Base-by-base conservation (phyloP, 768 basidiomycete genomes). In the Dacryopinax spathularia region DNA sequence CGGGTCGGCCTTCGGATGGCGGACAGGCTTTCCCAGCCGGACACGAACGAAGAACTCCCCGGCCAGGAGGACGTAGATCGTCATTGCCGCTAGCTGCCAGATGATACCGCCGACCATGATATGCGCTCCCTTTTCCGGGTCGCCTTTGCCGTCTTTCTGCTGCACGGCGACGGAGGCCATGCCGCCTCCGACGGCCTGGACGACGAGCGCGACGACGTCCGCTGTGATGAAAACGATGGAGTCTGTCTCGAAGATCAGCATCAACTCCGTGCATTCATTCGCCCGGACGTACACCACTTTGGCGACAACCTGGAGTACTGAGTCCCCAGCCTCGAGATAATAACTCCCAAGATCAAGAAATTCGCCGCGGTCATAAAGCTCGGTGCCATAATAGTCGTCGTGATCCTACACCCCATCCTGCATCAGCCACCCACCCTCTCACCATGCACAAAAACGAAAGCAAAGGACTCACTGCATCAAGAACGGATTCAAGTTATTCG, bases 301-400 rank as follows among this genome's bases (percentile, higher is more conserved):
- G 82, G 77, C 35, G 66, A 69, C 5, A 84, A 65, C 0, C 82
- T 73, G 65, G 80, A 81, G 70, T 82, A 82, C 43, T 73, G 68
- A 2, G 74, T 48, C 0, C 81, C 81, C n/a, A 83, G 71, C 3
- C 68, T 67, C 20, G 66, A 68, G 44, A 83, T 80, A 60, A 83
- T 73, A 29, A 71, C 69, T 1, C 82, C 81, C 12, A 86, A 74
- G 20, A 84, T 77, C 39, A 84, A 75, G 69, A 86, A 87, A 66
- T 80, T 82, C 13, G 82, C 82, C 0, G 84, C 84, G 18, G 70
- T 68, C 65, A 70, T 36, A 43, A 60, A 66, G 15, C 31, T 60
- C 59, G 63, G 35, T 27, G 31, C 33, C 1, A 18, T 56, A n/a
- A n/a, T 62, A 15, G 61, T 48, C 37, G 59, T 39, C 27, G 27